Evolutionary conservation across 2,329 filamentous ascomycete genomes (phyloP), one percentile per base, ranked within the genome.

Genomic region (Sporothrix humicola): DNA sequence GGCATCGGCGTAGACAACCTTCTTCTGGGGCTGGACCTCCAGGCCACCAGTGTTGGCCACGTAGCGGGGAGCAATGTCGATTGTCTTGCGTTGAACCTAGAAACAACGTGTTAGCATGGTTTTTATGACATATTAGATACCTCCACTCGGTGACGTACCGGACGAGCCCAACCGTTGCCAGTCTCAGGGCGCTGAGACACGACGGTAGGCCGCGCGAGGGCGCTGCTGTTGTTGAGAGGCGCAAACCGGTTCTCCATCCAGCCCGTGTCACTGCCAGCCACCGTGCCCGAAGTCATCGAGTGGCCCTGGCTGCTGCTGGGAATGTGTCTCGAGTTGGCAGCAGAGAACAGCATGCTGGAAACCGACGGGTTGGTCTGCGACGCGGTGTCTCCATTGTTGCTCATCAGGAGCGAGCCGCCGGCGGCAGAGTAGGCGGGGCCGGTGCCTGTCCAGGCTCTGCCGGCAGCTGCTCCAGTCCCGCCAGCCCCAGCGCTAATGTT

Each of bases 141-240:
- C 31, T 5, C 31, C 31, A 37, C n/a, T 10, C 20, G 7, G 8
- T 17, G n/a, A 68, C 75, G 26, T 74, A 77, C 76, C n/a, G 76
- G 76, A n/a, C 69, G 58, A 7, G 76, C 76, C 76, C 76, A 77
- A 2, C 70, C 73, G 20, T 50, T 72, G n/a, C 54, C 15, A 42
- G 6, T 26, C 7, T 54, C 69, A 3, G 8, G 17, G 23, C 69
- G 54, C n/a, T 72, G 46, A 3, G 58, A 37, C 44, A 13, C 7
- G 12, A 15, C 12, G 12, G 37, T 5, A 8, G 20, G 26, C 6
- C 7, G 65, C 4, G 15, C 1, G 46, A n/a, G 46, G n/a, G 46
- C 2, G 1, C 52, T 17, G 31, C 52, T 17, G 31, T 37, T 37
- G 31, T 37, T 5, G 71, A 23, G 31, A 74, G 10, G 17, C 61